Evolutionary conservation across 805 yeast species (phyloP), one percentile per base, ranked within the genome.

Genomic region (Candida schatavii): DNA sequence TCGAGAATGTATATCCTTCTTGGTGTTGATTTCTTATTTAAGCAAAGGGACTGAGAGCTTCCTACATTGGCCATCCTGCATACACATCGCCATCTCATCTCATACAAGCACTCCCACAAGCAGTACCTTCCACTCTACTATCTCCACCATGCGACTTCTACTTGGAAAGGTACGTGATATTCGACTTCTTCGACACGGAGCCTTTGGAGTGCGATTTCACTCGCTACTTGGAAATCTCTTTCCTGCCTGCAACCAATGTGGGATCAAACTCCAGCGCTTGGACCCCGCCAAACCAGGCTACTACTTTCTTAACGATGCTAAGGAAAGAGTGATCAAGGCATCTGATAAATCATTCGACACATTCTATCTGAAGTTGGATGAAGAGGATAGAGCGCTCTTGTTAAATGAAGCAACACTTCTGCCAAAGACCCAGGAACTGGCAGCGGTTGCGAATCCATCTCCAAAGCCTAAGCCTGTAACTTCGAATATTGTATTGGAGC

Each of bases 241-340:
- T 5, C 42, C 48, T 1, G 44, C 53, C 9, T 82, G 88, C 54
- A 53, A 64, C 4, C 73, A 85, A 2, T 83, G 89, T 62, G 88
- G 88, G 21, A 61, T 80, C 5, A 47, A 49, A 7, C 57, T 82
- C 17, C 88, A 83, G 50, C 52, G 54, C 4, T 47, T 42, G 0
- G 61, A 72, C 37, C 56, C 67, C 0, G 30, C 39, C 0, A 46
- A 52, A 20, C 65, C 68, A 0, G 86, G 86, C 1, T 81, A 51
- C 51, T 80, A 65, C 48, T 47, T 50, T 14, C 46, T 40, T 45
- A 29, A 20, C 39, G 26, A 13, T 18, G 23, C 13, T 19, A 11
- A 28, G 30, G 41, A 7, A 30, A 36, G 20, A 46, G 52, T 1
- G 40, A 47, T 34, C 35, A 37, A 6, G 37, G 23, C 9, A 30